Evolutionary conservation across 148 eudicot species (phyloP).

Genomic region (Persicaria maculosa): DNA sequence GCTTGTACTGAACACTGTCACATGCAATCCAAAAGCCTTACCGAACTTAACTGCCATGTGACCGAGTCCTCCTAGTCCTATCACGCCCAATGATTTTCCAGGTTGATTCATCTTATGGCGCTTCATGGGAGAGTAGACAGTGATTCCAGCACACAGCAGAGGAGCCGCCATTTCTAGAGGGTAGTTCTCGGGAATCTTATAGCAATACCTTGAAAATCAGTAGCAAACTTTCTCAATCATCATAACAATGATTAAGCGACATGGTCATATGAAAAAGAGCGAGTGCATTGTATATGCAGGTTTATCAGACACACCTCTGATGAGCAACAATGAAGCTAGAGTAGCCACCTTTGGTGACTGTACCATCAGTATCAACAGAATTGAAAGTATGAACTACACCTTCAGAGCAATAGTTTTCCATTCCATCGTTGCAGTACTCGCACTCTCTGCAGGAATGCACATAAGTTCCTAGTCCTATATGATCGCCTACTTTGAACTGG

Average conservation of each 20-base stretch:
- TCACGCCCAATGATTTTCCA: slow-evolving; percentile 35
- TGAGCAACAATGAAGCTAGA: slow-evolving; percentile 34
- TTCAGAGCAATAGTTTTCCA: slow-evolving; percentile 31
- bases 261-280: neutral
- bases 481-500: slow-evolving; percentile 34
- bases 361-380: slow-evolving; percentile 24
- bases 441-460: slow-evolving; percentile 41
- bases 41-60: slow-evolving; percentile 50
- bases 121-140: slow-evolving; percentile 37
- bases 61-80: slow-evolving; percentile 48
- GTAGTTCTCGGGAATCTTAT: slow-evolving; percentile 27
- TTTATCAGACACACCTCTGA: slow-evolving; percentile 7
- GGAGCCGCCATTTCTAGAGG: slow-evolving; percentile 40
- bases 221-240: neutral
- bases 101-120: slow-evolving; percentile 29
- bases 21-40: slow-evolving; percentile 41
- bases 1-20: slow-evolving; percentile 45
- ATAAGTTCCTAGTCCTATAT: slow-evolving; percentile 27
- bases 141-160: slow-evolving; percentile 44
- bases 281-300: neutral
- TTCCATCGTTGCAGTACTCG: slow-evolving; percentile 18
- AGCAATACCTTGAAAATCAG: slow-evolving; percentile 19
- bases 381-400: slow-evolving; percentile 13
- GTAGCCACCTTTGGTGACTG: slow-evolving; percentile 33
- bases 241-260: neutral